Evolutionary conservation across 306 rosid species (phyloP), one percentile per base, ranked within the genome.

Genomic region (Vigna reflexopilosa): DNA sequence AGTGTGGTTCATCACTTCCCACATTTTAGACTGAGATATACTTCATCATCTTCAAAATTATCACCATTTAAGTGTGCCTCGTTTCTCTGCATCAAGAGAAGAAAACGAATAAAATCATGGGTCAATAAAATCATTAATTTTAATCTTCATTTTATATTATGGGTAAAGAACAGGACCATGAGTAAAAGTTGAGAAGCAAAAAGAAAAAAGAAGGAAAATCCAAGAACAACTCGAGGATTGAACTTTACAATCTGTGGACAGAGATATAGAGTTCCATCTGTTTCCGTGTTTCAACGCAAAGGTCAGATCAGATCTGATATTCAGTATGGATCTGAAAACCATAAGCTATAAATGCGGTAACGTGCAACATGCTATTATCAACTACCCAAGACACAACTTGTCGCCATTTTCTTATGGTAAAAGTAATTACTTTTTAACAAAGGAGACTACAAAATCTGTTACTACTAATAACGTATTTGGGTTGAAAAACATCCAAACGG

Each of bases 331-430:
- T 81, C 56, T 4, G 45, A 72, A 28, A 19, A 42, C 48, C 61
- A 77, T 77, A 20, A 19, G 32, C 48, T 59, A 77, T 77, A 68
- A 73, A 74, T 74, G 86, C 26, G 36, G 58, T 78, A 81, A 73
- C 85, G 68, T 77, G 72, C 73, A 20, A 56, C 57, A 54, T 28
- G 51, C 57, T 74, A 36, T 47, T 4, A 32, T 34, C n/a, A 19
- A 30, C 69, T 51, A 38, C 26, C 82, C 72, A 20, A 13, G 36
- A 48, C 75, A 69, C 57, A 28, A 30, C 42, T 72, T 57, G 70
- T 57, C 64, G 64, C 16, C 64, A 57, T 57, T 22, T 20, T 11
- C 0, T 44, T 22, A 9, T 44, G 57, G 26, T 4, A 4, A 26
- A 4, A 34, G 38, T 72, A 22, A 30, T 73, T 10, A 59, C 32